phyloP scores from a whole-genome alignment of 2,329 filamentous ascomycete species.

The Colletotrichum truncatum region DNA sequence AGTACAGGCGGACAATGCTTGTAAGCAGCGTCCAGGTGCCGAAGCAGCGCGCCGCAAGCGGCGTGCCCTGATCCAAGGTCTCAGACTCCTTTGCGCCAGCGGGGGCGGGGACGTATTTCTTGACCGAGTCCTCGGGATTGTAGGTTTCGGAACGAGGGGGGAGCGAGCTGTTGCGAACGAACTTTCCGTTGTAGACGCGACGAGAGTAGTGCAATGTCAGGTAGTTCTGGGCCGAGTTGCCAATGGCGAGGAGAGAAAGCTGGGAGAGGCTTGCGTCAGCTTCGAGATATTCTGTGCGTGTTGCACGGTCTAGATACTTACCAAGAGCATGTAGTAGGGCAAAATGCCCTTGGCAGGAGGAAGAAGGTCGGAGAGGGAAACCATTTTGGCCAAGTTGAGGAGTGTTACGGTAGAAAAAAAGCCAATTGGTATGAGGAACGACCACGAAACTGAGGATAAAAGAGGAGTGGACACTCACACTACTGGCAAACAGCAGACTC shows the following conservation, averaged over 20 bases:
- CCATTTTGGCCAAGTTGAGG: conserved; percentile 46
- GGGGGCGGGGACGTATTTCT: conserved; percentile 59
- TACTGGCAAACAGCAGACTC: neutral
- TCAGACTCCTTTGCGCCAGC: conserved; percentile 55
- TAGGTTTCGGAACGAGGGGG: conserved; percentile 48
- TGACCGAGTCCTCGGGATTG: conserved; percentile 61
- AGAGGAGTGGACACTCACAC: neutral
- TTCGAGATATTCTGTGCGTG: neutral
- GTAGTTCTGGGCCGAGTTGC: conserved; percentile 89
- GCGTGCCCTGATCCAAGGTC: conserved; percentile 71
- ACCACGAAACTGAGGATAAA: neutral
- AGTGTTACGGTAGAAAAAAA: neutral
- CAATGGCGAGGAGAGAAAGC: conserved; percentile 84
- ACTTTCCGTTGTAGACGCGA: conserved; percentile 82
- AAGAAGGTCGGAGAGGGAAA: conserved; percentile 52
- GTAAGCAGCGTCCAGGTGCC: conserved; percentile 89
- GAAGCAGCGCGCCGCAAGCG: conserved; percentile 81
- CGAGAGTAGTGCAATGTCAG: conserved; percentile 81
- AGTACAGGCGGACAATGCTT: conserved; percentile 80
- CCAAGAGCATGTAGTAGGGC: conserved; percentile 67
- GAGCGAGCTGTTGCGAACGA: conserved; percentile 60
- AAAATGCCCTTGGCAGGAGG: conserved; percentile 62
- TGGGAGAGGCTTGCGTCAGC: conserved; percentile 44
- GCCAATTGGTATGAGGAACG: neutral
- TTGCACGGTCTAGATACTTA: conserved; percentile 42